These are phyloP conservation scores for Mycena rosella DNA, from an alignment of 768 basidiomycete genomes.

Conservation along the genomic window DNA sequence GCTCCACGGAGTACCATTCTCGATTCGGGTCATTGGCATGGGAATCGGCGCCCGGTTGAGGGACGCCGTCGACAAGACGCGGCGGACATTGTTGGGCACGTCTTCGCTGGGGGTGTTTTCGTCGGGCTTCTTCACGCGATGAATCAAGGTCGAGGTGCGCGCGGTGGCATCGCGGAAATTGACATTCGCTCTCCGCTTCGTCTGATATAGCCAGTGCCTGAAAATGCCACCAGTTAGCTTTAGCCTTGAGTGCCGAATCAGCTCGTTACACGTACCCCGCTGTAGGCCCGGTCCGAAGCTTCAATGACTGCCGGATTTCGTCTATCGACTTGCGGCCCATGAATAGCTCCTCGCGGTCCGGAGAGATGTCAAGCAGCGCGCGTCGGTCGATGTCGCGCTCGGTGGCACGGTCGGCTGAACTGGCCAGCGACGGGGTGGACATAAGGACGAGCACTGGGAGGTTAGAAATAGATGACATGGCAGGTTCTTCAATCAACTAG, in stretches of 20 bases:
- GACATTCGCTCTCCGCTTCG: constrained; percentile 40
- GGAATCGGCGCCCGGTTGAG: constrained; percentile 31
- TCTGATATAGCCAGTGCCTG: constrained; percentile 52
- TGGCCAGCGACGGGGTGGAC: constrained; percentile 26
- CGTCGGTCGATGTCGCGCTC: constrained; percentile 47
- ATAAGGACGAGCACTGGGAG: constrained; percentile 40
- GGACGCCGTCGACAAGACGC: constrained; percentile 44
- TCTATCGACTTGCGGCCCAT: constrained; percentile 41
- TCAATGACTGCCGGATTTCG: constrained; percentile 48
- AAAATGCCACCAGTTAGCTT: not conserved
- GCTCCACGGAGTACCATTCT: constrained; percentile 26
- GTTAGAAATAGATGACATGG: constrained; percentile 27
- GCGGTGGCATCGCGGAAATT: constrained; percentile 43
- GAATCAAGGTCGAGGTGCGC: constrained; percentile 43
- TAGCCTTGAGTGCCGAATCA: not conserved
- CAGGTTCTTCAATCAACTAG: constrained; percentile 17
- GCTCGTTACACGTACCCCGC: constrained; percentile 38
- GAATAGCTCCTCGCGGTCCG: constrained; percentile 51
- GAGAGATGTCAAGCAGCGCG: constrained; percentile 48
- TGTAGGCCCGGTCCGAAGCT: constrained; percentile 41
- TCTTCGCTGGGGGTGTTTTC: constrained; percentile 28
- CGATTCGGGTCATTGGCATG: constrained; percentile 33
- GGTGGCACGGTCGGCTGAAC: constrained; percentile 28
- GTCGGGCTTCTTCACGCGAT: constrained; percentile 30
- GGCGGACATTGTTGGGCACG: constrained; percentile 30